Conservation (phyloP, 805 yeast species). For the Candida odintsovae region DNA sequence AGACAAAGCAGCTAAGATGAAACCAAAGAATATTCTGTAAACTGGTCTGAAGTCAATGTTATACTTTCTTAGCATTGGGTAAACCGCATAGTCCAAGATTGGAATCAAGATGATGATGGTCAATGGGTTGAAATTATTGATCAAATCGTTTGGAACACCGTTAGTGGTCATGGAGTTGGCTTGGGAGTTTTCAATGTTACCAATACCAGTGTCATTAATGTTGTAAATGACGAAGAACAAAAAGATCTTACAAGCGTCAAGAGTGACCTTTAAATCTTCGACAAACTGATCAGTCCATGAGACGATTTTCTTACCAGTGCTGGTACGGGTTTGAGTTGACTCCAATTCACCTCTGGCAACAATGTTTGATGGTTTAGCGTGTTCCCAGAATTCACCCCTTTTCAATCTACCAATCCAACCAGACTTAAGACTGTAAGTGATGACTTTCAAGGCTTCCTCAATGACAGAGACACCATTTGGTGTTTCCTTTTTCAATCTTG, state of each 20-base stretch:
- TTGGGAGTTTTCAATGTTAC: slow-evolving; percentile 36
- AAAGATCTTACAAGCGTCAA: slow-evolving; percentile 70
- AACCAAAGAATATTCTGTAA: slow-evolving; percentile 66
- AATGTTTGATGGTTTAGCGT: slow-evolving; percentile 53
- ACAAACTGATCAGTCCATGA: slow-evolving; percentile 68
- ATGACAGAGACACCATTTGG: slow-evolving; percentile 36
- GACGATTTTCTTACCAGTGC: slow-evolving; percentile 9
- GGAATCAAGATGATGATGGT: slow-evolving; percentile 77
- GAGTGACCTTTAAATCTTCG: slow-evolving; percentile 62
- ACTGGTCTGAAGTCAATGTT: slow-evolving; percentile 60
- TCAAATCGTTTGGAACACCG: slow-evolving; percentile 75
- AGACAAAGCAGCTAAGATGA: slow-evolving; percentile 49
- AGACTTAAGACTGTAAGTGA: slow-evolving; percentile 34
- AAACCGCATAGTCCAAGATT: slow-evolving; percentile 53
- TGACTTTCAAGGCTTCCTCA: slow-evolving; percentile 35
- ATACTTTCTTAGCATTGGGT: slow-evolving; percentile 43
- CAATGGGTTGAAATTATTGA: slow-evolving; percentile 71
- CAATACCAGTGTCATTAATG: slow-evolving; percentile 66
- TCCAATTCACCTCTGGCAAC: slow-evolving; percentile 34
- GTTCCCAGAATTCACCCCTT: slow-evolving; percentile 40
- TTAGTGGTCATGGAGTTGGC: slow-evolving; percentile 71
- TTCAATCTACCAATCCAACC: slow-evolving; percentile 38
- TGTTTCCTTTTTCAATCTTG: slow-evolving; percentile 22
- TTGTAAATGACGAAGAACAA: slow-evolving; percentile 67
- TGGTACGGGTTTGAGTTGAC: slow-evolving; percentile 6